A percentile compares a stretch with the other conserved stretches of the same genome.
These are phyloP conservation scores for Coemansia nantahalensis DNA, from an alignment of 192 early-diverging fungal species.

Conservation along the genomic window DNA sequence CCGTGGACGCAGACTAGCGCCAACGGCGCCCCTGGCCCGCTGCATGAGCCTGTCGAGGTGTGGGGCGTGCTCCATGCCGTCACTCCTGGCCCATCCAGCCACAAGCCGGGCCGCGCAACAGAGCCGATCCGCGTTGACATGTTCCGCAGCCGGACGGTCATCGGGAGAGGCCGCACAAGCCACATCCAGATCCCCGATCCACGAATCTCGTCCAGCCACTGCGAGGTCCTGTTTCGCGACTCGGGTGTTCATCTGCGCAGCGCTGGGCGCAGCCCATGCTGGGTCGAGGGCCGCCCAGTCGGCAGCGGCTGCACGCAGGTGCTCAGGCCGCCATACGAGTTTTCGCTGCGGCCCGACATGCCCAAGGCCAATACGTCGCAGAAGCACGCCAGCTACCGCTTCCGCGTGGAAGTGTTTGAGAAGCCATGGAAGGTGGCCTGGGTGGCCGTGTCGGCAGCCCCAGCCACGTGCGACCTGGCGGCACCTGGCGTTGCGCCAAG, in stretches of 20 bases:
- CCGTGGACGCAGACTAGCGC: slow-evolving; percentile 41
- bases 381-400: slow-evolving; percentile 9
- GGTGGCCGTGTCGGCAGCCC: slow-evolving; percentile 2
- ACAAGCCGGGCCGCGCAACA: not conserved
- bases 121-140: slow-evolving; percentile 12
- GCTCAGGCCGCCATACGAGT: slow-evolving; percentile 18
- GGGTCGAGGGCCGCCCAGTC: slow-evolving; percentile 16
- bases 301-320: slow-evolving; percentile 4
- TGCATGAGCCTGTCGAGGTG: slow-evolving; percentile 17
- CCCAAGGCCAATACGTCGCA: not conserved
- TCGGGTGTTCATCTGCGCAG: slow-evolving; percentile 20
- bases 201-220: slow-evolving; percentile 32
- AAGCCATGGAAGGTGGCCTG: slow-evolving; percentile 46
- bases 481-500: not conserved
- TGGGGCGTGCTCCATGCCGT: slow-evolving; percentile 27
- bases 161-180: slow-evolving; percentile 34
- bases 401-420: slow-evolving; percentile 17
- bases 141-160: slow-evolving; percentile 22
- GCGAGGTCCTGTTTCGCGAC: slow-evolving; percentile 23
- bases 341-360: slow-evolving; percentile 8
- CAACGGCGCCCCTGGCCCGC: slow-evolving; percentile 24
- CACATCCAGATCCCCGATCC: slow-evolving; percentile 40
- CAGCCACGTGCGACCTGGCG: no score
- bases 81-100: not conserved
- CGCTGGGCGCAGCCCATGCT: slow-evolving; percentile 20